Conservation (phyloP, 495 filamentous ascomycete genomes). For the Bombardia bombarda region DNA sequence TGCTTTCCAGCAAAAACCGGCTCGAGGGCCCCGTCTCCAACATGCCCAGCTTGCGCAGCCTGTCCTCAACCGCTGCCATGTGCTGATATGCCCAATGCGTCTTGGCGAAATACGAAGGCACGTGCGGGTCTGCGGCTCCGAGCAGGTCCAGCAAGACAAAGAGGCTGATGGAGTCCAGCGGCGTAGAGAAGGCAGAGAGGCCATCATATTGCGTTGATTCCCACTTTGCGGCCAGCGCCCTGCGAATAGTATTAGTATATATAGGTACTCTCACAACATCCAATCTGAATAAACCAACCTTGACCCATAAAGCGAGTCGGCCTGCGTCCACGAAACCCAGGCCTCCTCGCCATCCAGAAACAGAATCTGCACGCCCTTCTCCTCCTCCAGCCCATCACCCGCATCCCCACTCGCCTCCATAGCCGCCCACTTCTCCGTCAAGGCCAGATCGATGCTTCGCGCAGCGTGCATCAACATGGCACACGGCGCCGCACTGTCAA, state of each 20-base stretch:
- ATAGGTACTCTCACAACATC: conserved; percentile 1
- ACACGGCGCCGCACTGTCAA: conserved; percentile 87
- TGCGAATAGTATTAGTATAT: conserved; percentile 5
- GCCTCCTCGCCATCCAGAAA: conserved; percentile 94
- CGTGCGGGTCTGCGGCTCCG: conserved; percentile 56
- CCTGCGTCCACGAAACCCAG: conserved; percentile 66
- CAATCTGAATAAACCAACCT: conserved; percentile 33
- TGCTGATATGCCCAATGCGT: conserved; percentile 90
- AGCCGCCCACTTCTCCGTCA: conserved; percentile 72
- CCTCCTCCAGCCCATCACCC: conserved; percentile 52
- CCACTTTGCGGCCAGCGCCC: conserved; percentile 24
- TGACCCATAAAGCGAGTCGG: conserved; percentile 82
- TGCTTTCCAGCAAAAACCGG: conserved; percentile 40
- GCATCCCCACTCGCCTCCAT: conserved; percentile 49
- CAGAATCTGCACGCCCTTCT: conserved; percentile 80
- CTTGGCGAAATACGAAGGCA: conserved; percentile 75
- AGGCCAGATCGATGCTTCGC: conserved; percentile 64
- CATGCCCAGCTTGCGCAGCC: conserved; percentile 48
- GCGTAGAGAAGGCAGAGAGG: conserved; percentile 39
- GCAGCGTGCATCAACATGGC: conserved; percentile 86
- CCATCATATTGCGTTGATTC: conserved; percentile 9
- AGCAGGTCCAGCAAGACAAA: conserved; percentile 93
- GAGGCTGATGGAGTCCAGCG: conserved; percentile 69
- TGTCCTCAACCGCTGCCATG: conserved; percentile 59
- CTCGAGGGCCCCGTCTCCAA: conserved; percentile 26